Evolutionary conservation across 176 grass and related monocot species (phyloP), one percentile per base, ranked within the genome.

Genomic region (Rhynchospora breviuscula): DNA sequence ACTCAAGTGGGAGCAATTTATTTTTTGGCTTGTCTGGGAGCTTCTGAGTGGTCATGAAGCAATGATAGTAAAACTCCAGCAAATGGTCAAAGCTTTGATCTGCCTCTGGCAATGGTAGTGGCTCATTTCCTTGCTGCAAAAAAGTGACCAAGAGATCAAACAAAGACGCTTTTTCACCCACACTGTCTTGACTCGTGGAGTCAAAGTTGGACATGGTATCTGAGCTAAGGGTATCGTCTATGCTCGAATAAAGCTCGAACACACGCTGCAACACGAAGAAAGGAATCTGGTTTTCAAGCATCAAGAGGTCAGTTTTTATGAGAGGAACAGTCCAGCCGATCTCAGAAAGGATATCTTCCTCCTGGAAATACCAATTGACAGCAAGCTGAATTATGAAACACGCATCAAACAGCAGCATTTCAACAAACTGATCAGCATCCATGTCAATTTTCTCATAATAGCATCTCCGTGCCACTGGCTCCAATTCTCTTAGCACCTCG

Each of bases 231-330:
- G 45, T 54, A 7, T 82, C 80, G 5, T 82, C 44, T 18, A 46
- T 82, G 62, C 44, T 82, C 7, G 23, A 67, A 29, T 25, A 53
- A 51, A 82, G 80, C 13, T 67, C 59, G 5, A 67, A 82, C 10
- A 82, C 62, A 29, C 14, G 22, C 43, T 67, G 44, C 44, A 82
- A 18, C 14, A 82, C 59, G n/a, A 82, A 67, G 25, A 82, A 82
- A 18, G 80, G 80, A n/a, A 82, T 82, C 60, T 82, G 80, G 80
- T 82, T 82, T n/a, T 82, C 80, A 21, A 82, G 80, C 61, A 82
- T 82, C 49, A 82, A 51, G 43, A 82, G 33, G 52, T 82, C 59
- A 29, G 43, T 67, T 29, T 66, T 82, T 67, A 82, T 82, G 44
- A 67, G 80, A 82, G 80, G 80, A 33, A 82, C 15, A 12, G 17